Evolutionary conservation across 1,139 yeast species (phyloP), one percentile per base, ranked within the genome.

Genomic region (Hemisphaericaspora xylanilytica): DNA sequence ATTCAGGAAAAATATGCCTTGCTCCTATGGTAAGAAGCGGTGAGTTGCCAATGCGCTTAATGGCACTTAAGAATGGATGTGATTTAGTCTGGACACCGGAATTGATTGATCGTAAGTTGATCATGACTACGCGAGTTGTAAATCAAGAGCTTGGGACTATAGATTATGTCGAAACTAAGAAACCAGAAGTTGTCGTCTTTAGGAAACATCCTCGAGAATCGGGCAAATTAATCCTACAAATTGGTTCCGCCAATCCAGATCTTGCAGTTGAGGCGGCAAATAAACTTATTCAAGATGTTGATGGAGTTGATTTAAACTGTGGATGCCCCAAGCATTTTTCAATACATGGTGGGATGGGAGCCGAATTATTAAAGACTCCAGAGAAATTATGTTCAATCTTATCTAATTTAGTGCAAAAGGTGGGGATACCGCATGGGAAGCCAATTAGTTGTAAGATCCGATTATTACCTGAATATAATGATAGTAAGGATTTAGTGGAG

Each of bases 1-100:
- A 52, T 40, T 50, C 53, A 25, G 92, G 95, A 1, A 86, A 86
- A 53, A 63, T 89, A 41, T 95, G 84, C 18, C 73, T 90, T 33
- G 97, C 97, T 0, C 97, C 97, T 1, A 90, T 90, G 97, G 96
- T 92, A 40, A 73, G 98, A 33, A 85, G 92, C 33, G 95, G 97
- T 11, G 98, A 92, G 63, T 75, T 92, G 13, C 97, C 98, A 7
- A 82, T 90, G 11, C 70, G 98, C 38, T 68, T 90, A 9, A 59
- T 90, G 50, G 81, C 96, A 0, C 68, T 92, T 24, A 76, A 75
- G 47, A 73, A 87, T 57, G 97, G 97, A 1, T 96, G 96, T 0
- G 97, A 90, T 57, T 67, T 92, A 39, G 97, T 92, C 4, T 92
- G 98, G 97, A 78, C 84, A 17, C 98, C 98, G 0, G 98, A 92